A percentile compares a stretch with the other conserved stretches of the same genome.
Evolutionary conservation across 2,329 filamentous ascomycete species (phyloP).

Genomic region (Fusarium subglutinans): DNA sequence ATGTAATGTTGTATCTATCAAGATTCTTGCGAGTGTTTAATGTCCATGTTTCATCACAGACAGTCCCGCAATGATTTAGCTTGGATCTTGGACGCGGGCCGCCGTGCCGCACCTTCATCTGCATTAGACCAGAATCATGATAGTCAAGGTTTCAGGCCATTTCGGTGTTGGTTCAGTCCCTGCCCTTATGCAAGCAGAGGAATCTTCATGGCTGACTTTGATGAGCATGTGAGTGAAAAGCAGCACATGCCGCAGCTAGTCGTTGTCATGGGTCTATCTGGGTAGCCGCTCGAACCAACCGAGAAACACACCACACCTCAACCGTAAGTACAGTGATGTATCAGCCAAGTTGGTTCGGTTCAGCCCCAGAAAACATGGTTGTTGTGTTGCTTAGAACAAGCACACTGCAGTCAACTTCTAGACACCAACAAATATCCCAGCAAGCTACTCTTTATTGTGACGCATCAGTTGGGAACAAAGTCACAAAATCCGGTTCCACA

Average conservation of each 20-base stretch:
- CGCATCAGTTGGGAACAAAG: background rate
- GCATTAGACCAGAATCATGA: background rate
- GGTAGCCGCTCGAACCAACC: background rate
- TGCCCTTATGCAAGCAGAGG: background rate
- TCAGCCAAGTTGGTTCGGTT: background rate
- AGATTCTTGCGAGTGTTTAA: background rate
- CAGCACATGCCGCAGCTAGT: background rate
- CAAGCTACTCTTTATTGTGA: background rate
- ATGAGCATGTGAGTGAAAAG: background rate
- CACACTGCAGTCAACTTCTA: background rate
- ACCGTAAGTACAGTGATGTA: background rate
- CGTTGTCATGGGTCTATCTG: background rate
- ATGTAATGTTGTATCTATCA: background rate
- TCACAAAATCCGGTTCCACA: background rate
- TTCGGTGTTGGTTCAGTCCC: background rate
- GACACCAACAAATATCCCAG: background rate
- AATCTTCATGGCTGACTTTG: background rate
- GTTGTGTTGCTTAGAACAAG: background rate
- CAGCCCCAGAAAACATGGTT: background rate
- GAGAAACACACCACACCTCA: background rate
- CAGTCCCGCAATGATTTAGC: conserved; percentile 18
- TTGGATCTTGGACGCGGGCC: conserved; percentile 10
- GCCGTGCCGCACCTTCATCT: conserved; percentile 16
- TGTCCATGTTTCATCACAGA: background rate
- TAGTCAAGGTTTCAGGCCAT: background rate